phyloP scores from a whole-genome alignment of 768 basidiomycete species.

The Hygrophoropsis aurantiaca region DNA sequence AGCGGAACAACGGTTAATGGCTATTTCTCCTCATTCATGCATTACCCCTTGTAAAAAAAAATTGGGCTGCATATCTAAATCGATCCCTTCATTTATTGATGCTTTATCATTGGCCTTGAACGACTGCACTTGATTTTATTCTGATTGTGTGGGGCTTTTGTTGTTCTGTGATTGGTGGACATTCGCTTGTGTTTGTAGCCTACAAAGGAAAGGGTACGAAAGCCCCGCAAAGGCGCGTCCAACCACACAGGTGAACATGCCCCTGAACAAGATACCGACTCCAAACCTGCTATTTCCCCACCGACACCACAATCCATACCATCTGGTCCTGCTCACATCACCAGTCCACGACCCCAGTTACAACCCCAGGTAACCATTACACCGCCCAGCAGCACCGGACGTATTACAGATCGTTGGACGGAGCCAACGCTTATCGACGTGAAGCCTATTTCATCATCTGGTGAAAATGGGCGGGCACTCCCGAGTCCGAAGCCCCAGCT shows the following conservation, averaged over 20 bases:
- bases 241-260: slow-evolving; percentile 1
- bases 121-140: too few relatives aligned
- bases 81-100: slow-evolving; percentile 24
- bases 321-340: neutral
- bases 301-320: neutral
- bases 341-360: slow-evolving; percentile 1
- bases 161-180: slow-evolving; percentile 13
- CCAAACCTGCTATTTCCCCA: too few relatives aligned
- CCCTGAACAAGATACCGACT: too few relatives aligned
- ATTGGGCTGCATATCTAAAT: slow-evolving; percentile 23
- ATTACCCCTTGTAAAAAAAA: neutral
- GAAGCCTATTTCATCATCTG: slow-evolving; percentile 16
- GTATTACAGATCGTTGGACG: slow-evolving; percentile 31
- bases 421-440: slow-evolving; percentile 32
- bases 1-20: slow-evolving; percentile 47
- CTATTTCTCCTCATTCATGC: slow-evolving; percentile 14
- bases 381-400: slow-evolving; percentile 10
- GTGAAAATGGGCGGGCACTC: neutral
- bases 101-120: slow-evolving; percentile 23
- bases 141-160: slow-evolving; percentile 17
- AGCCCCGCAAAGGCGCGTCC: slow-evolving; percentile 53
- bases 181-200: slow-evolving; percentile 45
- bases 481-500: slow-evolving; percentile 10
- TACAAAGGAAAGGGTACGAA: slow-evolving; percentile 71
- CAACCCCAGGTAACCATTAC: slow-evolving; percentile 5